These are phyloP conservation scores for Arthroderma uncinatum DNA, from an alignment of 2,329 filamentous ascomycete species.

Conservation along the genomic window DNA sequence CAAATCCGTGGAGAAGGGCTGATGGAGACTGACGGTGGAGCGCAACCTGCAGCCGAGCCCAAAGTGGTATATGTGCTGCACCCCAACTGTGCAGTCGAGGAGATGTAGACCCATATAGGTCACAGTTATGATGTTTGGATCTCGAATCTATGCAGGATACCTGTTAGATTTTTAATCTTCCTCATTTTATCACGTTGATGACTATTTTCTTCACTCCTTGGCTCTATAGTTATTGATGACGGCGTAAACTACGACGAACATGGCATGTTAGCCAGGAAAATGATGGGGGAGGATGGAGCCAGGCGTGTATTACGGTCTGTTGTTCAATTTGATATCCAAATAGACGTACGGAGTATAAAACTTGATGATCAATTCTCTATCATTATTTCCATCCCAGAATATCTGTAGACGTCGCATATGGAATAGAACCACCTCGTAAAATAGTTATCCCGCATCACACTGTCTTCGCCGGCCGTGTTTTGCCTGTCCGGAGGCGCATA, in stretches of 20 bases:
- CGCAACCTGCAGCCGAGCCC: constrained; percentile 35
- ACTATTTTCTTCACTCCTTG: not conserved
- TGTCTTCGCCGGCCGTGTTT: no score
- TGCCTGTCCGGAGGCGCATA: no score
- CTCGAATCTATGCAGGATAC: not conserved
- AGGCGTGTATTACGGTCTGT: not conserved
- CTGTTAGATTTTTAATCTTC: not conserved
- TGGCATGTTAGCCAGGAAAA: no score
- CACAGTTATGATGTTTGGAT: not conserved
- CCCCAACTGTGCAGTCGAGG: constrained; percentile 80
- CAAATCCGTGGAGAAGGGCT: constrained; percentile 70
- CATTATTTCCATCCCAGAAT: no score
- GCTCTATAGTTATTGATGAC: not conserved
- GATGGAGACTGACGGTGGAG: constrained; percentile 61
- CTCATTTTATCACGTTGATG: not conserved
- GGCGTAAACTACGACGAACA: not conserved
- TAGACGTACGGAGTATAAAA: no score
- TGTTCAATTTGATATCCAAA: not conserved
- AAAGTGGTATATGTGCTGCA: constrained; percentile 75
- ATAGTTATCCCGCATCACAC: no score
- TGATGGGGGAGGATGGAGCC: not conserved
- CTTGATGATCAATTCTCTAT: not conserved
- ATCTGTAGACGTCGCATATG: no score
- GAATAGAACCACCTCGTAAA: no score
- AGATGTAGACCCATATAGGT: constrained; percentile 19